Evolutionary conservation across 805 yeast species (phyloP).

Genomic region (Metschnikowia bowlesiae): DNA sequence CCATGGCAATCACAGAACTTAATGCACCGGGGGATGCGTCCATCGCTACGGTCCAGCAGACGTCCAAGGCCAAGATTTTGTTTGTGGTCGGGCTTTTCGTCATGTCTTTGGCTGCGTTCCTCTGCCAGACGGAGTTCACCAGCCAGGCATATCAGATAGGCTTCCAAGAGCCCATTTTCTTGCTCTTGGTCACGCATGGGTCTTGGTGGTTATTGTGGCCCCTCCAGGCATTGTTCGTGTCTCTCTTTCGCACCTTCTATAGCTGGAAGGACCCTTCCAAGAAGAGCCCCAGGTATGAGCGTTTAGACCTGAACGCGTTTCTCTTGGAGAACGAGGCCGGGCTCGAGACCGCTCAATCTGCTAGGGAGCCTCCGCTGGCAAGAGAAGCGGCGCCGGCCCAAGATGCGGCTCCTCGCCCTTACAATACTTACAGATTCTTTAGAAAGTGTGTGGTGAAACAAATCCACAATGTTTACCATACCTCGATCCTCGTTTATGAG

Average conservation of each 20-base stretch:
- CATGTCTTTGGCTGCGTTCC: constrained; percentile 51
- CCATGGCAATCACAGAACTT: constrained; percentile 35
- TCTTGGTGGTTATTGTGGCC: constrained; percentile 77
- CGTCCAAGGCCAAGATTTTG: constrained; percentile 35
- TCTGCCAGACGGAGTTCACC: constrained; percentile 76
- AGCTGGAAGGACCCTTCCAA: constrained; percentile 17
- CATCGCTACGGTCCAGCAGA: constrained; percentile 20
- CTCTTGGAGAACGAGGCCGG: constrained; percentile 20
- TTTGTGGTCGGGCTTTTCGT: constrained; percentile 32
- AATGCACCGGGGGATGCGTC: constrained; percentile 19
- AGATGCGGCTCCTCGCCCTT: constrained; percentile 5
- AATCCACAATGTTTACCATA: constrained; percentile 41
- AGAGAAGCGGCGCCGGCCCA: constrained; percentile 2
- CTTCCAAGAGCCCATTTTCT: constrained; percentile 65
- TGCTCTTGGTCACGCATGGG: constrained; percentile 69
- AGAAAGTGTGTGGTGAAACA: constrained; percentile 37
- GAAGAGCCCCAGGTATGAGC: constrained; percentile 21
- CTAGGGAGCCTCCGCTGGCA: constrained; percentile 8
- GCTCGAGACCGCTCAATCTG: constrained; percentile 3
- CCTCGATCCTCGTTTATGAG: constrained; percentile 40
- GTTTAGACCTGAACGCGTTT: constrained; percentile 28
- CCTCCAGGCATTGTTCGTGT: constrained; percentile 50
- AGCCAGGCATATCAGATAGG: constrained; percentile 56
- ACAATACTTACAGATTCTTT: constrained; percentile 25
- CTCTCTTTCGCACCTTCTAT: constrained; percentile 40